Evolutionary conservation across 257 asterid species (phyloP), one percentile per base, ranked within the genome.

Genomic region (Avicennia marina): DNA sequence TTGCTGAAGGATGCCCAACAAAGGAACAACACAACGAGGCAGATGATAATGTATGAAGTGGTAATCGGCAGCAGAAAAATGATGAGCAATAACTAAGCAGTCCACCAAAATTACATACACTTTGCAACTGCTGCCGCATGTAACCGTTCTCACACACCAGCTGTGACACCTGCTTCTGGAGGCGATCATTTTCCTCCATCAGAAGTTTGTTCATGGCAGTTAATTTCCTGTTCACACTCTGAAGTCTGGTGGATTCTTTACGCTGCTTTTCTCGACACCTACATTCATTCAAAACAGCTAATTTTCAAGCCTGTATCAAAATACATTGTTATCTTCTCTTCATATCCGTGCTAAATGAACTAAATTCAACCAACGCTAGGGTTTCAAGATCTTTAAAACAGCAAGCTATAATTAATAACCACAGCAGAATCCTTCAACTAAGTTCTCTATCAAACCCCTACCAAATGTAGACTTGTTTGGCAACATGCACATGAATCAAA

Each of bases 181-280:
- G 75, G 56, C 98, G 90, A 69, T 87, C 98, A 53, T 90, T 90
- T 79, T 87, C 98, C 69, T 90, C 98, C 98, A 90, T 90, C 76
- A 90, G 64, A 42, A 90, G 72, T 71, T 90, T 90, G 65, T 90
- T 90, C 98, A 90, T 84, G 0, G 98, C 96, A 44, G 67, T 44
- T 71, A 90, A 66, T 77, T 90, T 90, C 60, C 95, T 69, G 62
- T 90, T 90, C 43, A 90, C 98, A 56, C 91, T 79, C 75, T 90
- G 98, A 34, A 90, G 89, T 18, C 94, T 71, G 15, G 79, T 66
- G 15, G 98, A 70, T 71, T 87, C 98, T 52, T 86, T 90, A 51
- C 95, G 75, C 80, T 87, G 98, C 81, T 90, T 90, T 69, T 90
- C 98, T 32, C 98, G 69, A 73, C 98, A 90, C 81, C 98, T 90